phyloP scores from a whole-genome alignment of 83 land plant species.

The Picea abies region DNA sequence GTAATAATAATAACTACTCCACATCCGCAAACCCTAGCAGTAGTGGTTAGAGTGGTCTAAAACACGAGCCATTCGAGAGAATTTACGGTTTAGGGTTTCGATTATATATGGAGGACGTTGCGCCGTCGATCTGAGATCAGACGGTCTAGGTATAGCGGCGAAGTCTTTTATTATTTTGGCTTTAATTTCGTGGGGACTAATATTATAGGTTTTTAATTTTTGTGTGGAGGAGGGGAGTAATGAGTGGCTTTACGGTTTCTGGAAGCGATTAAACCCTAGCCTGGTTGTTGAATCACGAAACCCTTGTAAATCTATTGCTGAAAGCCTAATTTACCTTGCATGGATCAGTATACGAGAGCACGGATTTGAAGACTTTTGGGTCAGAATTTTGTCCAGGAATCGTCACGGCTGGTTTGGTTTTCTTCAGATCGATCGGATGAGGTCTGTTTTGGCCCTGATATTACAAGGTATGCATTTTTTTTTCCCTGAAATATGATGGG shows the following conservation, averaged over 20 bases:
- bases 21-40: too few species aligned
- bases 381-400: neutral
- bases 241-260: slow-evolving; percentile 12
- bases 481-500: slow-evolving; percentile 1
- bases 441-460: neutral
- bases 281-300: neutral
- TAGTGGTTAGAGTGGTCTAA: too few species aligned
- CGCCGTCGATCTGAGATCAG: slow-evolving; percentile 8
- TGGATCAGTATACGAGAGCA: neutral
- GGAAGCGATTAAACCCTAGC: slow-evolving; percentile 16
- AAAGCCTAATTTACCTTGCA: neutral
- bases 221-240: neutral
- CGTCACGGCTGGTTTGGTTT: neutral
- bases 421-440: neutral
- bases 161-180: neutral
- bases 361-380: slow-evolving; percentile 6
- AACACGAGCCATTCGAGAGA: too few species aligned
- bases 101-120: neutral
- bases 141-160: slow-evolving; percentile 15
- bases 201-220: neutral
- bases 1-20: too few species aligned
- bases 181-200: neutral
- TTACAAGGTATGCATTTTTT: neutral
- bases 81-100: slow-evolving; percentile 6
- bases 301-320: neutral